Evolutionary conservation across 352 stramenopile species (phyloP).

Genomic region (Globisporangium alternatum): DNA sequence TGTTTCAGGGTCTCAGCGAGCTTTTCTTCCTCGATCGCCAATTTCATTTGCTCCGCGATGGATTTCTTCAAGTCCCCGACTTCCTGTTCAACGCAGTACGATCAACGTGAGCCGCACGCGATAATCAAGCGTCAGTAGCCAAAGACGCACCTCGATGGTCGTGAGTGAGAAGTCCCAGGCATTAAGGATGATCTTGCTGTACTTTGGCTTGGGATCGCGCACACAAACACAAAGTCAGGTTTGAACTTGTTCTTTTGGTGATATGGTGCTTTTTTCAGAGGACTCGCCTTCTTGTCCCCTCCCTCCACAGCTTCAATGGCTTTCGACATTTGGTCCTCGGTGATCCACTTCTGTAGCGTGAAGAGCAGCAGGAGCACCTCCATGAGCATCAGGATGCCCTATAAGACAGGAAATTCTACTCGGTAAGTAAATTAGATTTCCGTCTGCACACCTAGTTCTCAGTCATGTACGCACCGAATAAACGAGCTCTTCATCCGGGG

Average conservation of each 20-base stretch:
- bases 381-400: conserved; percentile 35
- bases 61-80: conserved; percentile 51
- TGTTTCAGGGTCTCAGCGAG: conserved; percentile 42
- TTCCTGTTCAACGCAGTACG: conserved; percentile 28
- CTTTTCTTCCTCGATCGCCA: conserved; percentile 55
- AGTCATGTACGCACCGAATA: conserved; percentile 37
- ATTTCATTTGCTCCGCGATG: conserved; percentile 58
- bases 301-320: conserved; percentile 46
- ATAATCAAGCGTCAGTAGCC: too few species aligned
- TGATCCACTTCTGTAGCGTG: conserved; percentile 67
- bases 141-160: conserved; percentile 30
- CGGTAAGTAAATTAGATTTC: not conserved
- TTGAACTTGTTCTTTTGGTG: not conserved
- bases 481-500: conserved; percentile 41
- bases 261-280: not conserved
- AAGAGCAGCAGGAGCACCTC: conserved; percentile 52
- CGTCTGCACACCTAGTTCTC: not conserved
- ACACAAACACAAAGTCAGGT: not conserved
- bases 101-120: too few species aligned
- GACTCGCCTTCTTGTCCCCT: conserved; percentile 35
- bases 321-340: conserved; percentile 65
- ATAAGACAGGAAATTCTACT: not conserved
- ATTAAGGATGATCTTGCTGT: conserved; percentile 62
- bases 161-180: conserved; percentile 67
- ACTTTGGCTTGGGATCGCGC: conserved; percentile 36